Percentiles rank a stretch among this genome's conserved stretches.
phyloP scores from a whole-genome alignment of 1,139 yeast species.

The Kazachstania sp. region DNA sequence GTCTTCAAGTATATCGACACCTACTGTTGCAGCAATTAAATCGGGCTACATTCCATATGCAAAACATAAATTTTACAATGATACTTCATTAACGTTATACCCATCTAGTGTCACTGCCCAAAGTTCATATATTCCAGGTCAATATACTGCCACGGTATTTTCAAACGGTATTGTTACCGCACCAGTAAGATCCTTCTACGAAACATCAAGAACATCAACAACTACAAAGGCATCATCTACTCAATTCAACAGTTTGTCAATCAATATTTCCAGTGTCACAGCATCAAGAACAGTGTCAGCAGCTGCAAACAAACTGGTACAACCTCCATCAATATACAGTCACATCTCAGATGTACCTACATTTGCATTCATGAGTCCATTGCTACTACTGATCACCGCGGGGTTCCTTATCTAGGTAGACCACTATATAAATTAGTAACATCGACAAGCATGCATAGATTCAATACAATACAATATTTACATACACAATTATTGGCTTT shows the following conservation, averaged over 20 bases:
- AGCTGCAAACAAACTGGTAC: neutral
- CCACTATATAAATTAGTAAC: too few species aligned
- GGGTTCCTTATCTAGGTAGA: neutral
- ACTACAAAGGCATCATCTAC: conserved; percentile 7
- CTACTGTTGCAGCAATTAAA: conserved; percentile 26
- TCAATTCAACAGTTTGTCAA: conserved; percentile 8
- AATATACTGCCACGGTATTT: conserved; percentile 23
- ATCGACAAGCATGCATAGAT: too few species aligned
- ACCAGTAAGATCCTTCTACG: conserved; percentile 24
- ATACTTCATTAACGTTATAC: conserved; percentile 29
- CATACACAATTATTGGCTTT: too few species aligned
- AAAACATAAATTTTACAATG: conserved; percentile 30
- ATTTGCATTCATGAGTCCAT: neutral
- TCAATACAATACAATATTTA: too few species aligned
- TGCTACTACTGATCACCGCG: neutral
- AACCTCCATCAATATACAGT: neutral
- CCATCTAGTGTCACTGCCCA: conserved; percentile 12
- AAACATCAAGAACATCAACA: conserved; percentile 19
- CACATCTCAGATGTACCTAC: neutral
- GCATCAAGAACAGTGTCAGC: neutral
- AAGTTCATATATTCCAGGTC: conserved; percentile 18
- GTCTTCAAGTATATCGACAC: conserved; percentile 3
- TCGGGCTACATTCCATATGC: conserved; percentile 48
- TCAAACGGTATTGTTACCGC: conserved; percentile 27
- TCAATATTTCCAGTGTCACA: neutral